phyloP scores from a whole-genome alignment of 768 basidiomycete genomes.

The Piloderma croceum region DNA sequence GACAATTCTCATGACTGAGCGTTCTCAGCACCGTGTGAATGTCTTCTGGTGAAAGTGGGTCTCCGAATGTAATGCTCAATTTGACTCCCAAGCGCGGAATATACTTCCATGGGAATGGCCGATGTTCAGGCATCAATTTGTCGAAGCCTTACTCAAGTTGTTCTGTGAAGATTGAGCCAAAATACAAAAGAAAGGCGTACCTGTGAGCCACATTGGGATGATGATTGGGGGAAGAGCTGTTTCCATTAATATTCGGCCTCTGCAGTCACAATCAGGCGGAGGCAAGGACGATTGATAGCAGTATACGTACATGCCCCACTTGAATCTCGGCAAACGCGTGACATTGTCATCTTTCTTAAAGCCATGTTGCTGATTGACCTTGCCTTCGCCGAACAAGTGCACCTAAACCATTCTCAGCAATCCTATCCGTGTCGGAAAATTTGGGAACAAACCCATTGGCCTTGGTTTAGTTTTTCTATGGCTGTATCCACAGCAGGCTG shows the following conservation, averaged over 20 bases:
- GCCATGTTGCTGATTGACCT: conserved; percentile 67
- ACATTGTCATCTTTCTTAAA: conserved; percentile 42
- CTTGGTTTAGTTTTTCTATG: conserved; percentile 71
- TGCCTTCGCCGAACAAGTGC: conserved; percentile 88
- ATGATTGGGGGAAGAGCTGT: conserved; percentile 61
- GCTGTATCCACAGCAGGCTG: conserved; percentile 85
- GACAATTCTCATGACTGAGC: too few species aligned
- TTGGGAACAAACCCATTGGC: conserved; percentile 69
- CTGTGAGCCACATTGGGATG: conserved; percentile 93
- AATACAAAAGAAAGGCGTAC: conserved; percentile 27
- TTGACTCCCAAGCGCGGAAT: conserved; percentile 55
- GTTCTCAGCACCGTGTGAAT: conserved; percentile 27
- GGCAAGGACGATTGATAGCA: conserved; percentile 1
- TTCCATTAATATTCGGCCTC: conserved; percentile 81
- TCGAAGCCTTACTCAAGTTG: conserved; percentile 76
- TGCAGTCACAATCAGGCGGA: conserved; percentile 23
- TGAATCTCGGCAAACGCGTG: conserved; percentile 66
- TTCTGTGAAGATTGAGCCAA: too few species aligned
- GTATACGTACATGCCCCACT: conserved; percentile 87
- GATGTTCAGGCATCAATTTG: conserved; percentile 83
- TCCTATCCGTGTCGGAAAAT: conserved; percentile 1
- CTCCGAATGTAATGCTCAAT: conserved; percentile 76
- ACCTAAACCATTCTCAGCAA: conserved; percentile 44
- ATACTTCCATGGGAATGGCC: conserved; percentile 68
- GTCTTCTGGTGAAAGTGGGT: conserved; percentile 50